phyloP scores from a whole-genome alignment of 2,329 filamentous ascomycete species.

The Fusarium sp. region DNA sequence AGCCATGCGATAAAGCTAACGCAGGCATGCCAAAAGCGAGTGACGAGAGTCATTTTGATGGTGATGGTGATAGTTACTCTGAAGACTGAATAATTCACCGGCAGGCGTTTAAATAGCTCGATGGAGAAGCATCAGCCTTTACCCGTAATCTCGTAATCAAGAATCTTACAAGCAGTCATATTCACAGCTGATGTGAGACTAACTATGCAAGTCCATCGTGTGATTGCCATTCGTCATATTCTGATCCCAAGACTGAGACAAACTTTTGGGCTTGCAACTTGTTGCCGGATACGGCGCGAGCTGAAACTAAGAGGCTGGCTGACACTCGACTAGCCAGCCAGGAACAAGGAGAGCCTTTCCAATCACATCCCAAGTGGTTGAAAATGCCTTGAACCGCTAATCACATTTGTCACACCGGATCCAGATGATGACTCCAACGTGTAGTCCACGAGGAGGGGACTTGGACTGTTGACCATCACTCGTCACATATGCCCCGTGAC shows the following conservation, averaged over 20 bases:
- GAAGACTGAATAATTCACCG: not conserved
- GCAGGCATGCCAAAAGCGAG: constrained; percentile 34
- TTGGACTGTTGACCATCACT: not conserved
- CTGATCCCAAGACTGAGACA: not conserved
- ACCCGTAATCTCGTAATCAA: not conserved
- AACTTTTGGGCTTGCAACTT: not conserved
- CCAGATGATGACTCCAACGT: too few relatives aligned
- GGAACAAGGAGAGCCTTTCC: not conserved
- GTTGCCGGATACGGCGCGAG: not conserved
- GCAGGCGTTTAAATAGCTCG: constrained; percentile 3
- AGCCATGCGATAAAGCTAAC: constrained; percentile 36
- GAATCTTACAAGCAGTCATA: not conserved
- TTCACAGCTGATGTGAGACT: not conserved
- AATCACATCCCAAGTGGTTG: not conserved
- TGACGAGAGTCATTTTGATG: constrained; percentile 31
- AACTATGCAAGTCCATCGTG: not conserved
- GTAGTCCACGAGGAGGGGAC: not conserved
- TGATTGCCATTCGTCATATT: not conserved
- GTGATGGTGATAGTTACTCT: not conserved
- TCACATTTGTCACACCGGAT: not conserved
- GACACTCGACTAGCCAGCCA: not conserved
- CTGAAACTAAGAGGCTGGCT: not conserved
- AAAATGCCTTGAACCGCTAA: not conserved
- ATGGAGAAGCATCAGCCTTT: too few relatives aligned
- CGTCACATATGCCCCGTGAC: not conserved